These are phyloP conservation scores for Lasiodiplodia sp. DNA, from an alignment of 2,329 filamentous ascomycete genomes.

Conservation along the genomic window DNA sequence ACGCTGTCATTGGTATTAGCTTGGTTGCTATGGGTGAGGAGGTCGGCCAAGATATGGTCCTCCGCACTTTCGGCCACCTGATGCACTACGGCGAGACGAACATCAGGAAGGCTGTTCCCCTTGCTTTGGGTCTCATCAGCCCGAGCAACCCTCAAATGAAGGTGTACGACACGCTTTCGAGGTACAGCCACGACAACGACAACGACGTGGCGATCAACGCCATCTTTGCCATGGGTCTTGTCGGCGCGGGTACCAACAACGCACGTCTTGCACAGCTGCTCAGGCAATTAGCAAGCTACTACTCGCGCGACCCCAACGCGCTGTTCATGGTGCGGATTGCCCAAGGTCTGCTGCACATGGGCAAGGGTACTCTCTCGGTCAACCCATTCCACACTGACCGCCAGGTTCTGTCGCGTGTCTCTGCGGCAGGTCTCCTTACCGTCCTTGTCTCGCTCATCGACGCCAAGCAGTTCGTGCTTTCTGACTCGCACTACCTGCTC, in stretches of 20 bases:
- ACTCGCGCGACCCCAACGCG: constrained; percentile 94
- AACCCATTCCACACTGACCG: constrained; percentile 99
- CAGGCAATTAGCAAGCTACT: constrained; percentile 95
- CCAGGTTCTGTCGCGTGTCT: constrained; percentile 90
- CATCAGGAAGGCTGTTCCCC: constrained; percentile 92
- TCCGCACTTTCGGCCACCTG: constrained; percentile 94
- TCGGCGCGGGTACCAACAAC: constrained; percentile 97
- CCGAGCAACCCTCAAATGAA: constrained; percentile 99
- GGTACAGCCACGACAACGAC: constrained; percentile 98
- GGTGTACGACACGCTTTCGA: constrained; percentile 95
- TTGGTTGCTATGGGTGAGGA: constrained; percentile 98
- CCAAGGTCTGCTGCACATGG: constrained; percentile 97
- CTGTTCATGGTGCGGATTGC: constrained; percentile 99
- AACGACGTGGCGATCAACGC: constrained; percentile 98
- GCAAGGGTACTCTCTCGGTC: constrained; percentile 94
- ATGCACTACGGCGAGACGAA: constrained; percentile 99
- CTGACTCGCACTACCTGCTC: constrained; percentile 85
- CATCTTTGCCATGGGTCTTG: constrained; percentile 98
- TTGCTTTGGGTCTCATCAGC: constrained; percentile 96
- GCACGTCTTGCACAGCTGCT: constrained; percentile 93
- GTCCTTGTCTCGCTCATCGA: constrained; percentile 95
- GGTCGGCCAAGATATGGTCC: constrained; percentile 97
- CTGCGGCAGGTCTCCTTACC: constrained; percentile 85
- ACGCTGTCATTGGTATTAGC: constrained; percentile 92
- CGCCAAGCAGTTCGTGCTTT: constrained; percentile 82